phyloP scores from a whole-genome alignment of 2,329 filamentous ascomycete species.

The Alternaria solani region DNA sequence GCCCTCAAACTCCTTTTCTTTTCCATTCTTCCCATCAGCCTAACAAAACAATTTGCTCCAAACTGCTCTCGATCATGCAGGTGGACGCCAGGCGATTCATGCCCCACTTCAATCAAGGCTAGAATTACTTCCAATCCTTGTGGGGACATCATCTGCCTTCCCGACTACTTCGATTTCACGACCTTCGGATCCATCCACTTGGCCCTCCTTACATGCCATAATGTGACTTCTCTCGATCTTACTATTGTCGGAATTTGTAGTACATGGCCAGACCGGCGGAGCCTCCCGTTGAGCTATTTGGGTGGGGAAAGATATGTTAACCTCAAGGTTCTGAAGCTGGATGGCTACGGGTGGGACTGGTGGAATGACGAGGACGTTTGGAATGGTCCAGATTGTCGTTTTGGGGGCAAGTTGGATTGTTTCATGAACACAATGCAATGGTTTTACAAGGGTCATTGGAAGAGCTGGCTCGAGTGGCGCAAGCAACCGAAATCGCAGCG shows the following conservation, averaged over 20 bases:
- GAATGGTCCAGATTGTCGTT: not conserved
- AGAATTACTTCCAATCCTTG: slow-evolving; percentile 2
- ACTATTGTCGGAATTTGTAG: slow-evolving; percentile 12
- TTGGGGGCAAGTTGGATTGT: not conserved
- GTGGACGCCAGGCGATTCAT: slow-evolving; percentile 11
- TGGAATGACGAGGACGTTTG: not conserved
- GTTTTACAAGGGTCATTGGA: slow-evolving; percentile 1
- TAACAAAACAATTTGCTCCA: not conserved
- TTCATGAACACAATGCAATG: not conserved
- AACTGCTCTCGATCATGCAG: not conserved
- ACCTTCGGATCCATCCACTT: slow-evolving; percentile 16
- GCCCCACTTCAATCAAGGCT: slow-evolving; percentile 10
- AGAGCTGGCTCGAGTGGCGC: slow-evolving; percentile 2
- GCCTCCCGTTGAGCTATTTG: slow-evolving; percentile 19
- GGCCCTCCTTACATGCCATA: slow-evolving; percentile 20
- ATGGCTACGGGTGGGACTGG: slow-evolving; percentile 17
- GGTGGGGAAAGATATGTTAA: slow-evolving; percentile 20
- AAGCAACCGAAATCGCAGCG: not conserved
- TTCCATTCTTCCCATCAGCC: not conserved
- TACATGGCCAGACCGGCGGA: slow-evolving; percentile 8
- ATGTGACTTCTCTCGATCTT: slow-evolving; percentile 23
- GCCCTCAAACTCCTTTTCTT: not conserved
- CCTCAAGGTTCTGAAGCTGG: slow-evolving; percentile 15
- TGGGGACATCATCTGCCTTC: not conserved
- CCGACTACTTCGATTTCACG: not conserved